Evolutionary conservation across 768 basidiomycete species (phyloP), one percentile per base, ranked within the genome.

Genomic region (Suillus tomentosus): DNA sequence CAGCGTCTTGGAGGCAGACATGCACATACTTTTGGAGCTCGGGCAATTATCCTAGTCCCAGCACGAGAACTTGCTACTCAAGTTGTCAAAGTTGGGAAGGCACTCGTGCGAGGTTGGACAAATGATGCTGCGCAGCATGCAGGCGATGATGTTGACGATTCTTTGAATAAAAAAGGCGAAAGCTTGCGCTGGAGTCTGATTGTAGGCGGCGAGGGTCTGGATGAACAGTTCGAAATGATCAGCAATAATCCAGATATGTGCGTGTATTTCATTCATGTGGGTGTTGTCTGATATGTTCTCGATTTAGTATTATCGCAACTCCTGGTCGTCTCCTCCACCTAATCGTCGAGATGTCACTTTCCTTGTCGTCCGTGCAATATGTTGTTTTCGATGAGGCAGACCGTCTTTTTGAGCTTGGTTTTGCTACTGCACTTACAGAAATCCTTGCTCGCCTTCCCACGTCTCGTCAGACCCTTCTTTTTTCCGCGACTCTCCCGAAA

Each of bases 331-430:
- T 99, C 40, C 86, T 99, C n/a, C 97, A 99, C 78, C 84, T 99
- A 27, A 84, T 92, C 60, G 92, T 99, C 58, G 97, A 99, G 79
- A 99, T 99, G 96, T 92, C 91, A 66, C 79, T 97, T 57, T 94
- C 96, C 72, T 81, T 99, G 34, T 87, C 90, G 59, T 89, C 91
- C 0, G 82, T 96, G 6, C 88, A 96, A 77, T 94, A 92, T 65
- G 87, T 95, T 65, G 92, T 99, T 27, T 98, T 98, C 70, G 97
- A 99, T 72, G 97, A 99, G 78, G 97, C 97, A 0, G 97, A 99
- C 76, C 90, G 97, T 40, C 86, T 99, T 13, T 99, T 99, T 76
- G 97, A 99, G 74, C 93, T 99, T 88, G 97, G 97, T 36, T 99
- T 99, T 76, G 92, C 94, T 69, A 87, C 89, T 2, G 91, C 96